Evolutionary conservation across 805 yeast genomes (phyloP).

Genomic region (Hemisphaericaspora nanyangensis): DNA sequence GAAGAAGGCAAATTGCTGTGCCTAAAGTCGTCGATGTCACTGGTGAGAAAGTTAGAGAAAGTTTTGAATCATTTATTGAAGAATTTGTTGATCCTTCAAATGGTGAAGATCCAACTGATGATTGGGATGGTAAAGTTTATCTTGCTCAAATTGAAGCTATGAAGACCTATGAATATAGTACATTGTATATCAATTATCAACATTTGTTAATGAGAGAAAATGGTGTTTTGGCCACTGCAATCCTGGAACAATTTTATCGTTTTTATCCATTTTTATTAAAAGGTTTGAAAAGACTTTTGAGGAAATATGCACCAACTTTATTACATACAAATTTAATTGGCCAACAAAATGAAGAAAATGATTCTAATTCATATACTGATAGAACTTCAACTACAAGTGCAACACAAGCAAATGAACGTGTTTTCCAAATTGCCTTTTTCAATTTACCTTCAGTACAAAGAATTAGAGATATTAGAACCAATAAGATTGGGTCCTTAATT

Average conservation of each 20-base stretch:
- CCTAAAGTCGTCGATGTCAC: conserved; percentile 88
- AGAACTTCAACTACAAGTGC: conserved; percentile 37
- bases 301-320: conserved; percentile 70
- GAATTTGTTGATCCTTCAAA: conserved; percentile 46
- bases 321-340: conserved; percentile 43
- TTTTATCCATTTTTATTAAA: conserved; percentile 79
- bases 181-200: conserved; percentile 80
- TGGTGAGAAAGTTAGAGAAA: conserved; percentile 90
- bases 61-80: conserved; percentile 80
- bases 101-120: conserved; percentile 23
- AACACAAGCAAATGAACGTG: conserved; percentile 55
- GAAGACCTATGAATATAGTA: conserved; percentile 68
- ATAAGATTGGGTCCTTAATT: conserved; percentile 78
- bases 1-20: conserved; percentile 63
- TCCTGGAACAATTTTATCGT: conserved; percentile 87
- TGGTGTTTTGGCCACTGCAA: conserved; percentile 86
- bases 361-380: conserved; percentile 1
- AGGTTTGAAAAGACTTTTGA: conserved; percentile 71
- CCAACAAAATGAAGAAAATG: conserved; percentile 27
- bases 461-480: conserved; percentile 87
- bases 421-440: conserved; percentile 87
- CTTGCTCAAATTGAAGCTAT: conserved; percentile 77
- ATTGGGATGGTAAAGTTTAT: conserved; percentile 57
- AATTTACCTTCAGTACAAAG: conserved; percentile 78
- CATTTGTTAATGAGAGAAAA: conserved; percentile 74